A percentile compares a stretch with the other conserved stretches of the same genome.
Evolutionary conservation across 2,329 filamentous ascomycete species (phyloP).

Genomic region (Aspergillus sp.): DNA sequence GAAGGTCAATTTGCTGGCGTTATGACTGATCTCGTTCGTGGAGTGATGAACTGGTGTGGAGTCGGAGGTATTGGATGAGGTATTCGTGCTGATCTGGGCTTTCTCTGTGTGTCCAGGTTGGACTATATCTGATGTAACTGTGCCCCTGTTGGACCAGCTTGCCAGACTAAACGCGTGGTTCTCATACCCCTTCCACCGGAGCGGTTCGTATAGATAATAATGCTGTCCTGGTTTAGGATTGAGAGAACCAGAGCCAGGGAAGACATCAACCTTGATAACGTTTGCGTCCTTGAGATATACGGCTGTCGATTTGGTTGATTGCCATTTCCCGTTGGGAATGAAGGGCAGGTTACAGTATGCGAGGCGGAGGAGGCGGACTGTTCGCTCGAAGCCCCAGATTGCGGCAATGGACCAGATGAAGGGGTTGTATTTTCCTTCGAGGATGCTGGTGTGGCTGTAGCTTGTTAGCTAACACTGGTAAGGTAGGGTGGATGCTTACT

Average conservation of each 20-base stretch:
- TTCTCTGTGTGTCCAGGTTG: not conserved
- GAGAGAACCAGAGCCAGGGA: not conserved
- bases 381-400: constrained; percentile 51
- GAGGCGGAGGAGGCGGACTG: constrained; percentile 26
- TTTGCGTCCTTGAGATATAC: not conserved
- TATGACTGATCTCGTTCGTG: too few species aligned
- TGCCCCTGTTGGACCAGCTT: too few species aligned
- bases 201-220: constrained; percentile 49
- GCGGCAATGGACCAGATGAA: constrained; percentile 50
- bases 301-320: not conserved
- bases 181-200: constrained; percentile 43
- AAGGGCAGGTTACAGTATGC: constrained; percentile 42
- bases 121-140: not conserved
- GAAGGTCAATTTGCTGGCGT: not conserved
- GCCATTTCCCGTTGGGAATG: not conserved
- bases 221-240: constrained; percentile 36
- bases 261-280: not conserved
- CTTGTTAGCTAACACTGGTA: too few species aligned
- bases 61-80: too few species aligned
- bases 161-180: constrained; percentile 48
- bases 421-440: constrained; percentile 45
- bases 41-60: too few species aligned
- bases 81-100: not conserved
- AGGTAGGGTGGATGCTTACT: constrained; percentile 14
- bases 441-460: constrained; percentile 46